phyloP scores from a whole-genome alignment of 768 basidiomycete genomes.

The Rhizopogon rudus region DNA sequence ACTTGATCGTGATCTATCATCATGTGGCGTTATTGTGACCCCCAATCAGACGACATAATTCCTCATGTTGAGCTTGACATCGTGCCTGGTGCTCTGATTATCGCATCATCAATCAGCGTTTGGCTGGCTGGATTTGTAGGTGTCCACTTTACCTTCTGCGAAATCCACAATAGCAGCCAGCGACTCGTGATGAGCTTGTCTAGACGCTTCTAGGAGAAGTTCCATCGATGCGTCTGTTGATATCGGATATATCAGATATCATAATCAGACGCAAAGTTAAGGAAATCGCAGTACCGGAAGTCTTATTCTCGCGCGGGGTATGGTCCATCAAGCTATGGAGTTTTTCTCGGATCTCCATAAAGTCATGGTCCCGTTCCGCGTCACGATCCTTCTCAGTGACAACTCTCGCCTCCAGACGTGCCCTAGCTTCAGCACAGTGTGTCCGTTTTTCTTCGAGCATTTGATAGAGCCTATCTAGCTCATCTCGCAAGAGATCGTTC shows the following conservation, averaged over 20 bases:
- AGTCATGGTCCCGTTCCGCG: not conserved
- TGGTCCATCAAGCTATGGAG: not conserved
- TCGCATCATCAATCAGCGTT: conserved; percentile 5
- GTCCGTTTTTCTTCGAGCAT: conserved; percentile 1
- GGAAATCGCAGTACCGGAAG: not conserved
- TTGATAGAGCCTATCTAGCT: not conserved
- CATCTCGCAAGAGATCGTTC: not conserved
- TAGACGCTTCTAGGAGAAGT: conserved; percentile 3
- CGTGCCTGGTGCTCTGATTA: conserved; percentile 5
- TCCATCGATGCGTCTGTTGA: not conserved
- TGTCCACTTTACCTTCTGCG: not conserved
- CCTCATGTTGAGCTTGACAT: not conserved
- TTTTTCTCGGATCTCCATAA: not conserved
- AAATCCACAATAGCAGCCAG: conserved; percentile 3
- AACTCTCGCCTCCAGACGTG: not conserved
- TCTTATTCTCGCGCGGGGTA: not conserved
- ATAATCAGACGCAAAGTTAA: not conserved
- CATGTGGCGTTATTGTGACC: no score
- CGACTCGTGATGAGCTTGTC: conserved; percentile 2
- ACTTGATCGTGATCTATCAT: not conserved
- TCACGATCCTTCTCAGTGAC: not conserved
- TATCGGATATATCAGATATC: not conserved
- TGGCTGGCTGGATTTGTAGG: not conserved
- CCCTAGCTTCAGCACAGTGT: not conserved
- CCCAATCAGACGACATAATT: not conserved